phyloP scores from a whole-genome alignment of 306 rosid genomes.

The Vachellia pachyceras region DNA sequence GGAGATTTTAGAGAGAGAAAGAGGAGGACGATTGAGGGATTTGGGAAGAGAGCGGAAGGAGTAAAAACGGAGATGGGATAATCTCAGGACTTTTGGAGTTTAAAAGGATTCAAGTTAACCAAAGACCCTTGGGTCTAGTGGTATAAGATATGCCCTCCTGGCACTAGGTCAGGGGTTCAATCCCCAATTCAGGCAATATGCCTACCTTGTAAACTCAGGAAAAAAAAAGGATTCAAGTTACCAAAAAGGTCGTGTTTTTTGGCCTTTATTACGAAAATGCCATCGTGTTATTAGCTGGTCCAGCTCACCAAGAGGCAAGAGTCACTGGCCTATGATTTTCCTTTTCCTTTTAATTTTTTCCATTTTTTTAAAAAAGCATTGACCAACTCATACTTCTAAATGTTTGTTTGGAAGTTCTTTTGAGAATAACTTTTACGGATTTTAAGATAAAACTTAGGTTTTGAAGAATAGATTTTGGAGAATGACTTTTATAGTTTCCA shows the following conservation, averaged over 20 bases:
- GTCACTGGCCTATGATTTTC: not conserved
- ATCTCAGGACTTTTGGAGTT: not conserved
- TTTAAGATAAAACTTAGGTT: too few species aligned
- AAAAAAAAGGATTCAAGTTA: too few species aligned
- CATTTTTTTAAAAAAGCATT: too few species aligned
- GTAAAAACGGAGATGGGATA: not conserved
- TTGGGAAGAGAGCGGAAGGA: not conserved
- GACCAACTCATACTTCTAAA: not conserved
- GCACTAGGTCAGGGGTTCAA: too few species aligned
- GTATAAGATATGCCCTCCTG: too few species aligned
- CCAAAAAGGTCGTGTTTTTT: constrained; percentile 7
- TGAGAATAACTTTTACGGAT: too few species aligned
- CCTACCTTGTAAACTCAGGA: too few species aligned
- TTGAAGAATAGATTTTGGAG: too few species aligned
- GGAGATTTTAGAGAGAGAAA: constrained; percentile 37
- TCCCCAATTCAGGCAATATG: too few species aligned
- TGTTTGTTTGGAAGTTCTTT: too few species aligned
- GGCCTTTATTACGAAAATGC: constrained; percentile 20
- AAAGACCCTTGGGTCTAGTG: too few species aligned
- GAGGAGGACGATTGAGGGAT: not conserved
- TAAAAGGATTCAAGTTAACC: constrained; percentile 18
- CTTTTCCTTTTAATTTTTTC: not conserved
- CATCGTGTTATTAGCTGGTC: constrained; percentile 13
- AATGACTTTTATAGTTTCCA: too few species aligned
- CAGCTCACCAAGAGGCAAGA: not conserved